Evolutionary conservation across 2,329 filamentous ascomycete genomes (phyloP), one percentile per base, ranked within the genome.

Genomic region (Cytospora leucostoma): DNA sequence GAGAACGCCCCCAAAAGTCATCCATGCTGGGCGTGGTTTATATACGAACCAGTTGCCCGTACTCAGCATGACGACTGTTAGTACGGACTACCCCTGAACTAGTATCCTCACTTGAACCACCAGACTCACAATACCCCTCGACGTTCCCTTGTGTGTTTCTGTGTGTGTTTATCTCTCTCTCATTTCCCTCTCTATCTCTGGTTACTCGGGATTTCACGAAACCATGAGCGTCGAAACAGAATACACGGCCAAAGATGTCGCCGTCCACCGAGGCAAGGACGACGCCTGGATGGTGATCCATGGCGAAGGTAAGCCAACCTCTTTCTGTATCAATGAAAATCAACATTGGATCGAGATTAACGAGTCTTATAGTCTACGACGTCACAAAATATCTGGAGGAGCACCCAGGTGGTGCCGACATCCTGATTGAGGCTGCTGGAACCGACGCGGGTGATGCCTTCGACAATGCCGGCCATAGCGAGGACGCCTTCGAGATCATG

Each of bases 381-480:
- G 74, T 87, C 12, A 81, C 85, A 1, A 77, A 80, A 51, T 88
- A 87, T 66, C 65, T 84, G 1, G 74, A 81, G 32, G 84, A 88
- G 62, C 86, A 88, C 65, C 86, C 86, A 60, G 91, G 91, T 70
- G 92, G 92, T 73, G 86, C 89, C 71, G 90, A 93, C 71, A 85
- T 93, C 65, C 80, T 95, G 49, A 80, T 91, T 64, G 91, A 94
- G 67, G 88, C 91, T 34, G 91, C 83, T 69, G 92, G 92, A 63
- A 87, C 88, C 69, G 91, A 95, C 76, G 88, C 89, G 55, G 91
- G 89, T 51, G 88, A 91, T 73, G 89, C 87, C 50, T 95, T 93
- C 71, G 91, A 95, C 77, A 89, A 93, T 71, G 90, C 92, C 44
- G 91, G 91, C 52, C 92, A 96, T 79, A 92, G 89, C 54, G 89